Evolutionary conservation across 257 asterid genomes (phyloP), one percentile per base, ranked within the genome.

Genomic region (Nyctanthes arbortristis): DNA sequence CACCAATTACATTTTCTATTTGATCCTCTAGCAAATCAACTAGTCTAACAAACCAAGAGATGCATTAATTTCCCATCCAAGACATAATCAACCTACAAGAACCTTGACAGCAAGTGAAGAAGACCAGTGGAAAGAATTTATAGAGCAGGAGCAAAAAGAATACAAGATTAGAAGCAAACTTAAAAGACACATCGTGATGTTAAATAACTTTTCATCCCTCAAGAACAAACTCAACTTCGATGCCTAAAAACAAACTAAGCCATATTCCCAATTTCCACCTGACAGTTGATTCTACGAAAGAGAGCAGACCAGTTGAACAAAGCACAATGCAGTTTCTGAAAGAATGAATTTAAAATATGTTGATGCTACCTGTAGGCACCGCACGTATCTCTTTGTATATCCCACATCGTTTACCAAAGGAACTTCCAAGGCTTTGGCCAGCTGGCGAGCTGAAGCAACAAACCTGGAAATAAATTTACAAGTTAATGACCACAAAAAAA

Each of bases 351-450:
- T n/a, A 43, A 43, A 5, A 43, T 43, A 43, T 16, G 22, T 49
- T 11, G 4, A 20, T 2, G 14, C 29, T 74, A 94, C 99, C 97
- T 94, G 99, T 76, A 94, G 85, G 75, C 99, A 94, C 34, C 99
- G 87, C 49, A 94, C 97, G 2, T 89, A 94, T 91, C 99, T 77
- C 84, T 94, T 94, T 7, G 97, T 91, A 73, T 94, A 94, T 67
- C 99, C 99, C 80, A 94, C 83, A 81, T 94, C 99, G 71, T 94
- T 94, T 64, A 94, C 99, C 69, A 91, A 72, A 18, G 99, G 99
- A 45, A 87, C 96, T 86, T 94, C 99, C 91, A 91, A 83, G 58
- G 97, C 96, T 78, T 94, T 94, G 75, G 97, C 96, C 74, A 94
- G 81, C 76, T 94, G 97, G 70, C 97, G 96, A 76, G 96, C 99